Evolutionary conservation across 2,329 filamentous ascomycete species (phyloP), one percentile per base, ranked within the genome.

Genomic region (Colletotrichum sublineola): DNA sequence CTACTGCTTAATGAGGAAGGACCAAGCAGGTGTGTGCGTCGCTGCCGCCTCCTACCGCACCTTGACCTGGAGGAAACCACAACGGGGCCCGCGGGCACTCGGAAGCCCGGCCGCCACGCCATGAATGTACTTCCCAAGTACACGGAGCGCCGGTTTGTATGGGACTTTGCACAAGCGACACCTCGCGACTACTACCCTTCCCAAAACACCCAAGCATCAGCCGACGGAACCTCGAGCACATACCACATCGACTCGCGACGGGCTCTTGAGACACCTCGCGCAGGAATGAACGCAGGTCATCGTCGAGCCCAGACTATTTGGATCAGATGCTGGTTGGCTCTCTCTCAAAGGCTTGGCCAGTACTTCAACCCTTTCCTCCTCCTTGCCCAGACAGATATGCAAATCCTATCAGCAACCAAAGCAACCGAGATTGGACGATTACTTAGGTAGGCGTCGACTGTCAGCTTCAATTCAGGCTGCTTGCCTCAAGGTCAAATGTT

Each of bases 1-100:
- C 52, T 52, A 44, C 58, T 63, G 50, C 69, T 63, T 60, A 15
- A 63, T 63, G 69, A 63, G 69, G 69, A 56, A 68, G 57, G 65
- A 38, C 52, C 57, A 63, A 38, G 57, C 31, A 38, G 42, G 50
- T 40, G 63, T 38, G 18, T 58, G 42, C 38, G 42, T 53, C 46
- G 29, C 31, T 44, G 63, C 20, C 63, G 29, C 42, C 58, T 36
- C 40, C 42, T 20, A n/a, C 42, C 20, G 31, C 40, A n/a, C 44
- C 44, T 5, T 50, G 5, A 46, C 18, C 11, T 48, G 29, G 20
- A 24, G 60, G 33, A 50, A 63, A 63, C 33, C 60, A 50, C 48
- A n/a, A 63, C n/a, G 11, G 46, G 61, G 61, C 46, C 46, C 46
- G 61, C 38, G 50, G 62, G 18, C 50, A 55, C 50, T 40, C 52